Base-by-base conservation (phyloP, 1,284 basidiomycete genomes). In the Prillingera fragicola region DNA sequence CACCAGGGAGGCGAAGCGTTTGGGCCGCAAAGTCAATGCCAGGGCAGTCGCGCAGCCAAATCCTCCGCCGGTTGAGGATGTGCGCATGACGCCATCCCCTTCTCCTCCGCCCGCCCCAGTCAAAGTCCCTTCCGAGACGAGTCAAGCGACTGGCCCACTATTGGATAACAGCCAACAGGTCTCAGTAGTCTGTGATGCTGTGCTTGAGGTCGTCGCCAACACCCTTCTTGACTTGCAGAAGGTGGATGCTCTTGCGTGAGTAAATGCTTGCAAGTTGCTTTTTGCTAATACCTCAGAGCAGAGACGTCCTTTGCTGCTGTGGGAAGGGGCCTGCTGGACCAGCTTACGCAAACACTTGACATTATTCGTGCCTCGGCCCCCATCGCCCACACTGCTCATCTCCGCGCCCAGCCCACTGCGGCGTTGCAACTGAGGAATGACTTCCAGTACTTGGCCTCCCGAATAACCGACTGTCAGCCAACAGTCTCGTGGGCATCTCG, bases 381-480 rank as follows among this genome's bases (percentile, higher is more conserved):
- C 92, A 24, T 83, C 86, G 65, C 87, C 87, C n/a, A 78, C 84
- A 7, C 76, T 77, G 60, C 73, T 18, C 73, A 76, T 21, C 69
- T 88, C 28, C 60, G 70, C 13, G 70, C 77, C 26, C 77, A 78
- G 0, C 75, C 83, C 5, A 78, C 80, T 13, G 71, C 78, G 22
- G 75, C 79, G 1, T 83, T 96, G 77, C 80, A 84, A 40, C 86
- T 87, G 62, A 82, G 85, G 19, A 97, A 97, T 67, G 87, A 95
- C 55, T 89, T 84, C 56, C 64, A 78, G 21, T 90, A 84, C 65
- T 73, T 96, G 12, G 69, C 75, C 0, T 52, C 60, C 5, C 57
- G 67, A 32, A 56, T 73, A 4, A 21, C 27, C 67, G 46, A 73
- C 65, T 15, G 63, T 37, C 54, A 70, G 23, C 48, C 59, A 3